These are phyloP conservation scores for Cryptosporidium andersoni DNA, from an alignment of 169 alveolate species.

Conservation along the genomic window DNA sequence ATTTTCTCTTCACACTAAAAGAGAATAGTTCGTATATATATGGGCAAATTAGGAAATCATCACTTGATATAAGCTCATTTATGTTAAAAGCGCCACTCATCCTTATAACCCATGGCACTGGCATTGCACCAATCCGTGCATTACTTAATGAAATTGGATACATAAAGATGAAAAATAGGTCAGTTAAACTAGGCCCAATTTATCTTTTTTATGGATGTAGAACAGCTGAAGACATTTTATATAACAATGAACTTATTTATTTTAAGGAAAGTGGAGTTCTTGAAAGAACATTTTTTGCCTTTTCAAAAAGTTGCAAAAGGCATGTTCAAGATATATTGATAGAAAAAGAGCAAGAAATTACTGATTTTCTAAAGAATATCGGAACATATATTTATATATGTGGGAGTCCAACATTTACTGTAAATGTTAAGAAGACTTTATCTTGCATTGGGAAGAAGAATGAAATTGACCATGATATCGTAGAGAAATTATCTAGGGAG, in stretches of 20 bases:
- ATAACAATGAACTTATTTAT: constrained; percentile 37
- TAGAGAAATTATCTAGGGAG: constrained; percentile 14
- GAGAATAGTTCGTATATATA: neutral
- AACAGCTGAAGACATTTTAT: constrained; percentile 26
- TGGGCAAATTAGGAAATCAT: constrained; percentile 26
- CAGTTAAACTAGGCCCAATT: neutral
- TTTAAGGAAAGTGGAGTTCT: constrained; percentile 10
- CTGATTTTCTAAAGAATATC: neutral
- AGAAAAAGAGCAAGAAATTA: neutral
- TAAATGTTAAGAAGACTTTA: constrained; percentile 6
- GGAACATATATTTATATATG: constrained; percentile 26
- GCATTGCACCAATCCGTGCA: constrained; percentile 64
- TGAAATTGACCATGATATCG: neutral
- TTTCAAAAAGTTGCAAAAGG: constrained; percentile 8
- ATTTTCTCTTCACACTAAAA: constrained; percentile 14
- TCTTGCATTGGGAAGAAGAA: neutral
- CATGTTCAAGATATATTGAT: constrained; percentile 27
- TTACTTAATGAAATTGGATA: constrained; percentile 30
- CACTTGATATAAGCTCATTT: neutral
- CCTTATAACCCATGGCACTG: constrained; percentile 56
- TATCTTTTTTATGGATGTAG: constrained; percentile 64
- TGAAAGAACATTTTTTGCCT: constrained; percentile 25
- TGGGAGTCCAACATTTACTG: constrained; percentile 27
- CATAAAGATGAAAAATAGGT: neutral
- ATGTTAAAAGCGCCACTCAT: neutral